Evolutionary conservation across 352 stramenopile genomes (phyloP), one percentile per base, ranked within the genome.

Genomic region (Phytophthora tubulina): DNA sequence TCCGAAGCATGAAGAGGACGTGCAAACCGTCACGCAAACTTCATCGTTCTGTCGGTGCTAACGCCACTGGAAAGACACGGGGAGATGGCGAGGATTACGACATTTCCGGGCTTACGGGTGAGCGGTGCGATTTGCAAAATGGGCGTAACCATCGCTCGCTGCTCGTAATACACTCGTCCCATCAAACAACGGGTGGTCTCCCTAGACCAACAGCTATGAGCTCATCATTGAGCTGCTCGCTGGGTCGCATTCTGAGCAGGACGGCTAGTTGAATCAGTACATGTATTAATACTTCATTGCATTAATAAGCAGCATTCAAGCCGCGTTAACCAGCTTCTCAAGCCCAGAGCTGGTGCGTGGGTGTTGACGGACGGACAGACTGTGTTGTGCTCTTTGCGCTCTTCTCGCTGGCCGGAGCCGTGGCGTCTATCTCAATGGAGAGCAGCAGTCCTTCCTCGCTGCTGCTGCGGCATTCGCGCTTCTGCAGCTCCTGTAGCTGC

Each of bases 401-500:
- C 48, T 66, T 72, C 11, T 30, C 38, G 45, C 39, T 63, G 35
- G 13, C 39, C 11, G 61, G 55, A 21, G 63, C 71, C 9, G 63
- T 35, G 11, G 59, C 38, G 30, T 80, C 67, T 21, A 79, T 72
- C 9, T 81, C 81, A 15, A 81, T 78, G 0, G 66, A 67, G 9
- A 84, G 76, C 31, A 81, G 61, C 21, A 78, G 41, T 21, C 68
- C 68, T 49, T 89, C 82, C 41, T 91, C 84, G 45, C 76, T 84
- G 48, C 81, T 84, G 49, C 81, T 89, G 10, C 75, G 63, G 61
- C 72, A 78, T 64, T 92, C 81, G 46, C 78, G 73, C 54, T 86
- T 89, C 70, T 91, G 85, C 7, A 94, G 75, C 52, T 87, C 74
- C 7, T 72, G 72, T 33, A 94, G 56, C 62, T 94, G 75, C 4